Evolutionary conservation across 192 early-diverging fungal genomes (phyloP).

Genomic region (Coemansia sp.): DNA sequence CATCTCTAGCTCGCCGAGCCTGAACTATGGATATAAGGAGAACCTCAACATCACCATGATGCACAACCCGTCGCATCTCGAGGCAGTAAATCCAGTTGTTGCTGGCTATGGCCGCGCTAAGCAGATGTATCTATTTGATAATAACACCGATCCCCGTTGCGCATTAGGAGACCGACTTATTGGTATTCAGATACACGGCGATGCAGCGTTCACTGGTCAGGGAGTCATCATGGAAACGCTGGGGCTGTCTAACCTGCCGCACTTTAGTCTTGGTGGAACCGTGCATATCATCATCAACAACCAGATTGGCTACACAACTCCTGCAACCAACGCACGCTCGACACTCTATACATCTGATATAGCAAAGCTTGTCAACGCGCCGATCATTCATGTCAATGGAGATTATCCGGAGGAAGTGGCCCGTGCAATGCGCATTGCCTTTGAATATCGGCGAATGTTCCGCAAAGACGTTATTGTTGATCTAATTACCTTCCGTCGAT

Average conservation of each 20-base stretch:
- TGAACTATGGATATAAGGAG: slow-evolving; percentile 62
- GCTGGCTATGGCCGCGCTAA: slow-evolving; percentile 94
- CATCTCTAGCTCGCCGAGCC: slow-evolving; percentile 74
- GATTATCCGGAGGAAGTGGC: slow-evolving; percentile 93
- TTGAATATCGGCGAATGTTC: slow-evolving; percentile 91
- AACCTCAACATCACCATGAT: slow-evolving; percentile 81
- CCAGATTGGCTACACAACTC: slow-evolving; percentile 97
- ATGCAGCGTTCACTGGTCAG: slow-evolving; percentile 83
- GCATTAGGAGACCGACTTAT: slow-evolving; percentile 89
- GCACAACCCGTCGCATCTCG: slow-evolving; percentile 98
- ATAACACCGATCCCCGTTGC: slow-evolving; percentile 67
- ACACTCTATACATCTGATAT: slow-evolving; percentile 91
- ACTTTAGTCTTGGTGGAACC: slow-evolving; percentile 91
- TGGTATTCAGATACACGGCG: slow-evolving; percentile 94
- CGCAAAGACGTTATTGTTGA: slow-evolving; percentile 94
- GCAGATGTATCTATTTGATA: slow-evolving; percentile 79
- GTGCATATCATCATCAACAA: slow-evolving; percentile 99
- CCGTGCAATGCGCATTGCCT: slow-evolving; percentile 76
- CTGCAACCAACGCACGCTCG: slow-evolving; percentile 89
- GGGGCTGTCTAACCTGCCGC: slow-evolving; percentile 91
- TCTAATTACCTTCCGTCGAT: slow-evolving; percentile 90
- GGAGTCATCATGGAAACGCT: slow-evolving; percentile 97
- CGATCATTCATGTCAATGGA: slow-evolving; percentile 95
- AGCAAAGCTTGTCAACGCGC: slow-evolving; percentile 94
- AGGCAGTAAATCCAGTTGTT: slow-evolving; percentile 94